Conservation (phyloP, 306 rosid species). For the Cyclanthera cordifolia region DNA sequence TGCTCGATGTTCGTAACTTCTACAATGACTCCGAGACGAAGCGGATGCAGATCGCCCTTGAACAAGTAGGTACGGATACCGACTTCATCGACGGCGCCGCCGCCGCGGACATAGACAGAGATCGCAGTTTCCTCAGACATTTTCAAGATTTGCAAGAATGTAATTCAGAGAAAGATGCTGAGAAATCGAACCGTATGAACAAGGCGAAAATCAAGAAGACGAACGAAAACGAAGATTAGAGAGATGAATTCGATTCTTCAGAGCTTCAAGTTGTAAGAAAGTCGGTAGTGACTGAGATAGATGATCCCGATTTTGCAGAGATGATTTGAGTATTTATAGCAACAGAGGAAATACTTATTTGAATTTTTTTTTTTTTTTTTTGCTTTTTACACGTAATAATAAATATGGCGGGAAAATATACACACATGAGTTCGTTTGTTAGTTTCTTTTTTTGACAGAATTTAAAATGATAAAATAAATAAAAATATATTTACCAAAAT, state of each 20-base stretch:
- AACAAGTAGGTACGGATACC: constrained; percentile 24
- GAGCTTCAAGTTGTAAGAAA: background rate
- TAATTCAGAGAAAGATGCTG: background rate
- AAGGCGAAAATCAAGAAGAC: background rate
- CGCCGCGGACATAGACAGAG: constrained; percentile 26
- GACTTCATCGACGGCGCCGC: constrained; percentile 38
- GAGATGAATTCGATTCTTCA: background rate
- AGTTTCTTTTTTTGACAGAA: too few relatives aligned
- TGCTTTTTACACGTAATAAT: too few relatives aligned
- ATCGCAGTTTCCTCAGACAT: constrained; percentile 51
- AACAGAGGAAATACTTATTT: too few relatives aligned
- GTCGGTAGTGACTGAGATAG: background rate
- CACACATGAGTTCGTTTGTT: too few relatives aligned
- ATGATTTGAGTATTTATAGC: background rate
- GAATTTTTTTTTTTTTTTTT: too few relatives aligned
- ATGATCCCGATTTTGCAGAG: background rate
- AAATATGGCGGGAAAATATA: too few relatives aligned
- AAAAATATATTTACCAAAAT: too few relatives aligned
- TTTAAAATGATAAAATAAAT: too few relatives aligned
- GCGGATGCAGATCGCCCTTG: constrained; percentile 35
- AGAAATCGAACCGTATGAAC: background rate
- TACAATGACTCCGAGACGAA: constrained; percentile 49
- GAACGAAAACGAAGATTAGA: background rate
- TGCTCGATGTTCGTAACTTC: constrained; percentile 36
- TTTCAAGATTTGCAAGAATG: background rate